phyloP scores from a whole-genome alignment of 768 basidiomycete genomes.

The Phylloporus arenicola region DNA sequence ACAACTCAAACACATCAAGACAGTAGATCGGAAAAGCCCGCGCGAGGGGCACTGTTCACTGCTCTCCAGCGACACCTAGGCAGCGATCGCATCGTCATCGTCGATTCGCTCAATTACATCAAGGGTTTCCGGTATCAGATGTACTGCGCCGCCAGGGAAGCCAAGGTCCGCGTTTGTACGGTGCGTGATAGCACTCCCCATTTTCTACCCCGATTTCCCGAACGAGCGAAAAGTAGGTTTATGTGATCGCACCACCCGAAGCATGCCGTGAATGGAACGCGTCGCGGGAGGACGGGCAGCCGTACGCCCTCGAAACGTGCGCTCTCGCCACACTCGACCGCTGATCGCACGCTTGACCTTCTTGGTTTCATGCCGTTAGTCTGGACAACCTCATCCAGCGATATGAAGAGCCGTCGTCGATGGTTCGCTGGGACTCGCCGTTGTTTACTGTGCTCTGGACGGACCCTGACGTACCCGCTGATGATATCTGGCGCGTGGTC shows the following conservation, averaged over 20 bases:
- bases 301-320: slow-evolving; percentile 72
- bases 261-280: slow-evolving; percentile 75
- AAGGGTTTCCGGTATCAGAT: slow-evolving; percentile 99
- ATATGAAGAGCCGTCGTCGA: slow-evolving; percentile 95
- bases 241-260: slow-evolving; percentile 69
- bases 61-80: slow-evolving; percentile 72
- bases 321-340: neutral
- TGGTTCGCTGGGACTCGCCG: slow-evolving; percentile 99
- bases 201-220: neutral
- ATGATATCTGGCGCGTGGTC: slow-evolving; percentile 76
- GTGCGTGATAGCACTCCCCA: slow-evolving; percentile 41
- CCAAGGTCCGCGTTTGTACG: slow-evolving; percentile 79
- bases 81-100: slow-evolving; percentile 72
- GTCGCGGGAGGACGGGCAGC: slow-evolving; percentile 38
- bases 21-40: slow-evolving; percentile 80
- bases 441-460: slow-evolving; percentile 80
- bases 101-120: slow-evolving; percentile 94
- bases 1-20: slow-evolving; percentile 38
- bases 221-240: slow-evolving; percentile 46
- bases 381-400: slow-evolving; percentile 56
- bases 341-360: neutral
- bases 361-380: neutral
- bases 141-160: slow-evolving; percentile 91
- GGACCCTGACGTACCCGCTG: slow-evolving; percentile 58
- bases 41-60: slow-evolving; percentile 77